Conservation (phyloP, 2,329 filamentous ascomycete species). For the Onygenales sp. region DNA sequence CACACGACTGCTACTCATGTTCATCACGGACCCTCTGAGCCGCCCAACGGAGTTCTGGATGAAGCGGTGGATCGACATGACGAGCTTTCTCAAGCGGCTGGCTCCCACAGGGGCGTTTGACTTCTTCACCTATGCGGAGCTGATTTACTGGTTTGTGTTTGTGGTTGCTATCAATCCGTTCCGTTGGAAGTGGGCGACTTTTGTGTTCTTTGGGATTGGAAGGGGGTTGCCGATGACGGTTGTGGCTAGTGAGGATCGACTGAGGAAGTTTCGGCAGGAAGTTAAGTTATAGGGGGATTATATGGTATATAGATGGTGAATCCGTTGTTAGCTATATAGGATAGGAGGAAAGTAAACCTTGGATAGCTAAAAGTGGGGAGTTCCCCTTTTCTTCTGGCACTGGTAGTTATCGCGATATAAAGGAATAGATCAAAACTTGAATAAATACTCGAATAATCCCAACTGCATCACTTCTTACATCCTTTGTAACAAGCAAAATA, state of each 20-base stretch:
- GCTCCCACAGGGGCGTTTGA: conserved; percentile 71
- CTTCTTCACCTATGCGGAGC: conserved; percentile 80
- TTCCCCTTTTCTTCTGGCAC: no score
- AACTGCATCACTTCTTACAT: background rate
- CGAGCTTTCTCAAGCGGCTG: conserved; percentile 56
- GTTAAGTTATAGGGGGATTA: conserved; percentile 24
- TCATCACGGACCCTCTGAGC: conserved; percentile 67
- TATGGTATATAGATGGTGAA: no score
- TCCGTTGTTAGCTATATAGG: no score
- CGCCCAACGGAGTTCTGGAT: conserved; percentile 65
- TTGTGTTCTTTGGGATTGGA: conserved; percentile 71
- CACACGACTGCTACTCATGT: conserved; percentile 78
- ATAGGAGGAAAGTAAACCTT: no score
- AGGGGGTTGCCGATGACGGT: conserved; percentile 55
- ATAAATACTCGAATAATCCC: no score
- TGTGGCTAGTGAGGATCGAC: conserved; percentile 53
- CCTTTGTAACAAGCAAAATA: background rate
- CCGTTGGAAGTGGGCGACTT: conserved; percentile 80
- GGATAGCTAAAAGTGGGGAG: no score
- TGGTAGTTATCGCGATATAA: no score
- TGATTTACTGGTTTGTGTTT: conserved; percentile 79
- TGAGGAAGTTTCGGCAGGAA: conserved; percentile 43
- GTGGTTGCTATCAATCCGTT: conserved; percentile 73
- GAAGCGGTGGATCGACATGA: conserved; percentile 82
- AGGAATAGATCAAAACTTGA: no score